Conservation (phyloP, 2,329 filamentous ascomycete genomes). For the Dactylellina cionopaga region DNA sequence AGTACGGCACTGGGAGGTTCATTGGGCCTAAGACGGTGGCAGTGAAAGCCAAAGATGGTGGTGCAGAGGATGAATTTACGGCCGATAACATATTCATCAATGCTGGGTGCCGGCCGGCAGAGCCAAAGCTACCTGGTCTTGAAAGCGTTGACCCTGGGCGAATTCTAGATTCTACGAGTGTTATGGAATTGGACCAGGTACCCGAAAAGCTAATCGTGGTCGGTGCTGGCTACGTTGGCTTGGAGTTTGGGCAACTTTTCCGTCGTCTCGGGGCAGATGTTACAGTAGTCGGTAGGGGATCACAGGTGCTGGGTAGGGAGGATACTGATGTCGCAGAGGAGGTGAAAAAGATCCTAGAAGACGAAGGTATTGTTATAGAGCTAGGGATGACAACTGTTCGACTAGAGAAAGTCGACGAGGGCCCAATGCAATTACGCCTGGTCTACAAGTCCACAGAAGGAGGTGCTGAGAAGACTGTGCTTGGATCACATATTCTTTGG, state of each 20-base stretch:
- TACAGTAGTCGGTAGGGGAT: slow-evolving; percentile 64
- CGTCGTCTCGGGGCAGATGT: slow-evolving; percentile 65
- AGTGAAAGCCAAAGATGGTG: slow-evolving; percentile 59
- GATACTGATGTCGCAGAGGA: slow-evolving; percentile 65
- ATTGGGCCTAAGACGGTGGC: slow-evolving; percentile 61
- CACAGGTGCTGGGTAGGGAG: slow-evolving; percentile 62
- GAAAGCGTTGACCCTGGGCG: slow-evolving; percentile 59
- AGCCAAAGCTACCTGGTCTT: slow-evolving; percentile 61
- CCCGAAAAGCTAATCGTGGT: slow-evolving; percentile 66
- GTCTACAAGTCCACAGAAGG: slow-evolving; percentile 12
- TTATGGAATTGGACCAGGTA: slow-evolving; percentile 64
- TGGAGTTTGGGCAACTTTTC: slow-evolving; percentile 68
- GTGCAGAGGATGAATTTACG: slow-evolving; percentile 58
- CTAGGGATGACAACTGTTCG: slow-evolving; percentile 26
- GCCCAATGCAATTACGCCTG: slow-evolving; percentile 13
- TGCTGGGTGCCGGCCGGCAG: slow-evolving; percentile 62
- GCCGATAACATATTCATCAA: slow-evolving; percentile 64
- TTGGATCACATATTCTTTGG: slow-evolving; percentile 65
- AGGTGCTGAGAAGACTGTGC: slow-evolving; percentile 56
- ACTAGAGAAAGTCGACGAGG: slow-evolving; percentile 12
- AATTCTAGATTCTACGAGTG: slow-evolving; percentile 64
- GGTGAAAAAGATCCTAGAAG: slow-evolving; percentile 62
- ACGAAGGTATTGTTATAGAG: slow-evolving; percentile 61
- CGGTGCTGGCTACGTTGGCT: slow-evolving; percentile 67
- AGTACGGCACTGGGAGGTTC: slow-evolving; percentile 65